Percentiles rank a stretch among this genome's conserved stretches.
These are phyloP conservation scores for Anaeromyces robustus DNA, from an alignment of 192 early-diverging fungal species.

Conservation along the genomic window DNA sequence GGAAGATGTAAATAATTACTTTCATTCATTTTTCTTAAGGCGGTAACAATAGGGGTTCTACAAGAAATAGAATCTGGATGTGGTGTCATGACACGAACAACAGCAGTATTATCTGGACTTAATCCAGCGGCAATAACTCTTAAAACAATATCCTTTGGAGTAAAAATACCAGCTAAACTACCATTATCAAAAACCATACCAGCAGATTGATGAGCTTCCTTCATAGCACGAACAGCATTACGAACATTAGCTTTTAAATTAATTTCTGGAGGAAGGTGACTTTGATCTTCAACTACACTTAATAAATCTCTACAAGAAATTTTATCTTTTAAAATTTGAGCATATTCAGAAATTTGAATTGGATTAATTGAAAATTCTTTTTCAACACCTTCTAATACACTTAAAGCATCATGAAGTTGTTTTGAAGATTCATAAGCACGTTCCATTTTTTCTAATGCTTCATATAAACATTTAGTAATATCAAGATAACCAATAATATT, in stretches of 20 bases:
- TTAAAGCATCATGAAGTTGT: slow-evolving; percentile 62
- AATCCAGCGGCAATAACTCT: slow-evolving; percentile 76
- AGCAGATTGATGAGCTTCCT: slow-evolving; percentile 52
- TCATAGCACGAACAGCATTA: slow-evolving; percentile 63
- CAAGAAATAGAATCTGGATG: slow-evolving; percentile 64
- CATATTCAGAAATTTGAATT: neutral
- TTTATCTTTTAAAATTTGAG: slow-evolving; percentile 1
- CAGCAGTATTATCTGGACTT: slow-evolving; percentile 74
- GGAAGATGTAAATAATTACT: slow-evolving; percentile 73
- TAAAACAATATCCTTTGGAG: slow-evolving; percentile 72
- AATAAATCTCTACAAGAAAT: neutral
- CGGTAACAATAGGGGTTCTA: slow-evolving; percentile 60
- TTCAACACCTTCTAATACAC: slow-evolving; percentile 48
- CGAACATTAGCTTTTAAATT: slow-evolving; percentile 24
- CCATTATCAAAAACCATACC: slow-evolving; percentile 53
- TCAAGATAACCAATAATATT: slow-evolving; percentile 72
- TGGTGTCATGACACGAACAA: slow-evolving; percentile 94
- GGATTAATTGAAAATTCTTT: slow-evolving; percentile 1
- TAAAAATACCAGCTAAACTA: slow-evolving; percentile 79
- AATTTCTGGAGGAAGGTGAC: slow-evolving; percentile 1
- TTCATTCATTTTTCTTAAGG: slow-evolving; percentile 74
- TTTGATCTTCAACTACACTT: slow-evolving; percentile 3
- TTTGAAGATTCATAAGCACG: slow-evolving; percentile 65
- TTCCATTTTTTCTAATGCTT: slow-evolving; percentile 73
- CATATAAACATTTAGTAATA: slow-evolving; percentile 73